phyloP scores from a whole-genome alignment of 108 stramenopile genomes.

The Cyclotella choctawhatcheeana region DNA sequence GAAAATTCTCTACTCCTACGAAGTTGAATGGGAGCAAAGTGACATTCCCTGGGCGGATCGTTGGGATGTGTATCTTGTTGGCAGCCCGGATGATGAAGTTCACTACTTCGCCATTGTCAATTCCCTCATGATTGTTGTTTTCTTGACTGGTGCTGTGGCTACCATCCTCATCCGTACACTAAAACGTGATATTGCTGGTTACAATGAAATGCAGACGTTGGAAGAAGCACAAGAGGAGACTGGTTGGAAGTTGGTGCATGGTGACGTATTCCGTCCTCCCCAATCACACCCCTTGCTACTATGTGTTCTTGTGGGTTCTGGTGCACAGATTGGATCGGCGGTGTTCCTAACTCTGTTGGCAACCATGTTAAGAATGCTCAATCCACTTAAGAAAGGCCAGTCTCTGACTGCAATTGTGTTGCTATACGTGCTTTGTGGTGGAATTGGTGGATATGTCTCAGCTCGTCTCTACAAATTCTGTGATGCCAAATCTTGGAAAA shows the following conservation, averaged over 20 bases:
- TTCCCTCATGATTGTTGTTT: conserved; percentile 98
- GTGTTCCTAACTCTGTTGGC: conserved; percentile 79
- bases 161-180: conserved; percentile 96
- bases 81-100: conserved; percentile 93
- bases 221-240: conserved; percentile 95
- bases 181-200: conserved; percentile 94
- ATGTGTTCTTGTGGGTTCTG: conserved; percentile 92
- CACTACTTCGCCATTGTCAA: conserved; percentile 99
- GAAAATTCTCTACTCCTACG: conserved; percentile 86
- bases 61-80: conserved; percentile 98
- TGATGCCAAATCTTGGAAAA: conserved; percentile 84
- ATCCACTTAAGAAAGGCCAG: conserved; percentile 95
- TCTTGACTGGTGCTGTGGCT: conserved; percentile 97
- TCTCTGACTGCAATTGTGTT: conserved; percentile 93
- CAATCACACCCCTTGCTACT: conserved; percentile 82
- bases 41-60: conserved; percentile 95
- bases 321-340: conserved; percentile 91
- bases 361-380: conserved; percentile 88
- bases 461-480: conserved; percentile 95
- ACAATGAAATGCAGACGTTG: conserved; percentile 91
- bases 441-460: conserved; percentile 88
- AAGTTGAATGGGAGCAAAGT: conserved; percentile 90
- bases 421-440: conserved; percentile 92
- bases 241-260: conserved; percentile 98
- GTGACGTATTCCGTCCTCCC: conserved; percentile 97